These are phyloP conservation scores for Moniliophthora roreri DNA, from an alignment of 1,284 basidiomycete genomes.

Conservation along the genomic window DNA sequence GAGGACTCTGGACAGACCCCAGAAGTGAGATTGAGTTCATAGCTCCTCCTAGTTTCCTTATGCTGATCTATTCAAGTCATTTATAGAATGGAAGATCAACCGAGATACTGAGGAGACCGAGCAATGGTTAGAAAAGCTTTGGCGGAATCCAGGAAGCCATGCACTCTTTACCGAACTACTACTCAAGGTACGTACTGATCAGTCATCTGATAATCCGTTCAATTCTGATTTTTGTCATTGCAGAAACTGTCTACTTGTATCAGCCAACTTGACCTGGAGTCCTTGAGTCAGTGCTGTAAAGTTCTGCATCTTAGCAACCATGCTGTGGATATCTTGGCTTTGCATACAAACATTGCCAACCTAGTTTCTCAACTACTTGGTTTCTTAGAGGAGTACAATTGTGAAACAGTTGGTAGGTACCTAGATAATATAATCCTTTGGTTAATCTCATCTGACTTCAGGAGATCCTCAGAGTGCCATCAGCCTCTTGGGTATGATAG, in stretches of 20 bases:
- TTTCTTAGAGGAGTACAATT: constrained; percentile 73
- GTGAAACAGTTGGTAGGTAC: constrained; percentile 70
- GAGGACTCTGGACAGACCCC: constrained; percentile 55
- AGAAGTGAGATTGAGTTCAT: constrained; percentile 53
- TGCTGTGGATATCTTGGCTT: constrained; percentile 65
- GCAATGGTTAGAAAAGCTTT: constrained; percentile 54
- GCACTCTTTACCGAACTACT: constrained; percentile 54
- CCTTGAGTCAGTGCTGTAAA: constrained; percentile 64
- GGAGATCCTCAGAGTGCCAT: constrained; percentile 82
- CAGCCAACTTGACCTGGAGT: constrained; percentile 58
- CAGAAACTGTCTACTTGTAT: constrained; percentile 59
- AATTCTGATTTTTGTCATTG: not conserved
- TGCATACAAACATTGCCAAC: constrained; percentile 66
- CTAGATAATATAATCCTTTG: constrained; percentile 4
- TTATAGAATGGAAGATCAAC: constrained; percentile 59
- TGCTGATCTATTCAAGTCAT: constrained; percentile 38
- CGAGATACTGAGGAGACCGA: constrained; percentile 55
- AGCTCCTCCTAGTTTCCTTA: constrained; percentile 1
- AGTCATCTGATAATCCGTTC: not conserved
- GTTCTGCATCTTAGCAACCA: constrained; percentile 55
- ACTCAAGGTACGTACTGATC: constrained; percentile 55
- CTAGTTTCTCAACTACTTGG: constrained; percentile 59
- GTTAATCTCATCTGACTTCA: constrained; percentile 26
- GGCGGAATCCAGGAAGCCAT: constrained; percentile 61
- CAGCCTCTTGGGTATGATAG: constrained; percentile 70